Base-by-base conservation (phyloP, 202 grass and related monocot species). In the Eragrostis tef region DNA sequence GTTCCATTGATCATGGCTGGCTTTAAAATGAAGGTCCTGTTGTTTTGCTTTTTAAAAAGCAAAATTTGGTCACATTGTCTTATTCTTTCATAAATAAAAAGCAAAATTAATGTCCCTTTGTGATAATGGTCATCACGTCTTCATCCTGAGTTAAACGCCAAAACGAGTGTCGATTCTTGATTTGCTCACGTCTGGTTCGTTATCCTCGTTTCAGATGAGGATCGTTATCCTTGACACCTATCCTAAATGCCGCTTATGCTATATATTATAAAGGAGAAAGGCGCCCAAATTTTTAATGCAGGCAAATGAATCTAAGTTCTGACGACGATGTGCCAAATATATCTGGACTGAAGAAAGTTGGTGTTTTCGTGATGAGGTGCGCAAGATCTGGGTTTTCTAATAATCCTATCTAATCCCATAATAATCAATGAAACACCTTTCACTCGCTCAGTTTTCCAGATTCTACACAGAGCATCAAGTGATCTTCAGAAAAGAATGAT, bases 271-370 rank as follows among this genome's bases (percentile, higher is more conserved):
- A 79, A 56, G 20, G 77, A n/a, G 42, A 79, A 53, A 79, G 22
- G 12, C 12, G 7, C 21, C 11, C 19, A 51, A 19, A 22, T 83
- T n/a, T n/a, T n/a, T 78, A 27, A 78, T 27, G 53, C 54, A 79
- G 53, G 43, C 7, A 26, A 6, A 39, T 39, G 34, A 39, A 39
- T 39, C 34, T 39, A 5, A 39, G 3, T 39, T 39, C 34, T 5
- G 34, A 6, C 2, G 34, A 39, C 6, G 34, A 39, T 39, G 34
- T 39, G 58, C 7, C 58, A 63, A 71, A 72, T 72, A 34, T 73
- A 44, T 27, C 11, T 39, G 34, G 20, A 43, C 51, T 78, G 74
- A 24, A 22, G 22, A 85, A 52, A 47, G 21, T 14, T 13, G 43
- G 6, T 11, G 22, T 34, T 49, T 73, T 58, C 36, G 22, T 57